Conservation (phyloP, 768 basidiomycete genomes). For the Leccinum fibrillosum region DNA sequence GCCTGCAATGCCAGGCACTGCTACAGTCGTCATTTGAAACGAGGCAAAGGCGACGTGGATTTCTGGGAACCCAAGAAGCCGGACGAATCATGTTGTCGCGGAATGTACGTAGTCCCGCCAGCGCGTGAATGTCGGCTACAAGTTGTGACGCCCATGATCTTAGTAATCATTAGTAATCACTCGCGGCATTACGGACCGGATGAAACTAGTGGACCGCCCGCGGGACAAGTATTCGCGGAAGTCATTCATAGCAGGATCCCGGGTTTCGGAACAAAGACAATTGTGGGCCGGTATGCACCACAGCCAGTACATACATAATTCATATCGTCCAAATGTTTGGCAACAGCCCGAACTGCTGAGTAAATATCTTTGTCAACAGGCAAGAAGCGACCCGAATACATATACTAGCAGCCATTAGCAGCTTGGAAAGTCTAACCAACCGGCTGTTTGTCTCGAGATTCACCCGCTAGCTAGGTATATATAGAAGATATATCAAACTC, state of each 20-base stretch:
- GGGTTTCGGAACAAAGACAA: not conserved
- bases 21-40: constrained; percentile 9
- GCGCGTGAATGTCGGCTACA: not conserved
- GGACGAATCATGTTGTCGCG: not conserved
- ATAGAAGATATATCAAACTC: constrained; percentile 5
- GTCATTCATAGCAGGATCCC: not conserved
- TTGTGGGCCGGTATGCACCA: not conserved
- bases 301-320: not conserved
- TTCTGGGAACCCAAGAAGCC: constrained; percentile 2
- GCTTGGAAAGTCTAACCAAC: not conserved
- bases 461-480: not conserved
- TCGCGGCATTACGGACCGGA: not conserved
- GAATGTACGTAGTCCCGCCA: not conserved
- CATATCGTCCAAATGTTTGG: not conserved
- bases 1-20: constrained; percentile 12
- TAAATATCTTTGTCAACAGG: not conserved
- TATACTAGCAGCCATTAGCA: too few species aligned
- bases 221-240: not conserved
- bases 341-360: not conserved
- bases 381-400: not conserved
- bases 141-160: not conserved
- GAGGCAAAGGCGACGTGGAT: constrained; percentile 20
- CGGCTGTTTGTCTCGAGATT: not conserved
- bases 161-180: not conserved
- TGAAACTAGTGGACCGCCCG: too few species aligned